Percentiles rank a stretch among this genome's conserved stretches.
These are phyloP conservation scores for Termitomyces sp. DNA, from an alignment of 768 basidiomycete species.

Conservation along the genomic window DNA sequence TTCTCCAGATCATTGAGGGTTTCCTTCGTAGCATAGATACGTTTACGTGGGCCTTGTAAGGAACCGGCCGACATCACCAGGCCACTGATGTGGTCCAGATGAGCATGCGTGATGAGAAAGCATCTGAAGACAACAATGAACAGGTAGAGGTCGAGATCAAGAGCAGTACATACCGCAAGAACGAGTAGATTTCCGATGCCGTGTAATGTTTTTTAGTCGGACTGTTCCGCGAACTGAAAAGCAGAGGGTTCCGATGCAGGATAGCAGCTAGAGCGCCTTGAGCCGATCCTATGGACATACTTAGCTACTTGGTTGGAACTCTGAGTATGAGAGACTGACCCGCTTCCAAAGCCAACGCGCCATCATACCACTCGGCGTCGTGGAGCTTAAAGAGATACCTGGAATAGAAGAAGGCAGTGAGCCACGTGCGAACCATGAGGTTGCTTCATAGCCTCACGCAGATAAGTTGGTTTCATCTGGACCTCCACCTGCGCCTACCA, in stretches of 20 bases:
- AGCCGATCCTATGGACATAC: constrained; percentile 61
- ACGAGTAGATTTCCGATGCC: constrained; percentile 49
- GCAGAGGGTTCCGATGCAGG: constrained; percentile 44
- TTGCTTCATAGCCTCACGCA: constrained; percentile 45
- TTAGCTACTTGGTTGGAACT: neutral
- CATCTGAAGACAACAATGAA: constrained; percentile 39
- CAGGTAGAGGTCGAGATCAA: neutral
- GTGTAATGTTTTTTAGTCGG: constrained; percentile 23
- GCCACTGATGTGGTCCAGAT: constrained; percentile 85
- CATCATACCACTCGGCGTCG: constrained; percentile 66
- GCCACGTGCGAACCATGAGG: constrained; percentile 13
- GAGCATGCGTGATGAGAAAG: constrained; percentile 84
- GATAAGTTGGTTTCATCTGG: constrained; percentile 87
- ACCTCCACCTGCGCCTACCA: constrained; percentile 82
- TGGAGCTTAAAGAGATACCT: constrained; percentile 88
- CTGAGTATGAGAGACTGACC: constrained; percentile 38
- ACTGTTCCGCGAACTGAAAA: constrained; percentile 38
- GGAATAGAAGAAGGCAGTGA: constrained; percentile 11
- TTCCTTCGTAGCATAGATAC: constrained; percentile 53
- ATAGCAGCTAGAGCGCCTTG: constrained; percentile 70
- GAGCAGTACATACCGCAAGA: constrained; percentile 34
- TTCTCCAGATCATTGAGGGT: constrained; percentile 65
- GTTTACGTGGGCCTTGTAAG: constrained; percentile 52
- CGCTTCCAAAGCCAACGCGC: constrained; percentile 82
- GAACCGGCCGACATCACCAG: constrained; percentile 84